Conservation (phyloP, 768 basidiomycete genomes). For the Termitomyces eurrhizus region DNA sequence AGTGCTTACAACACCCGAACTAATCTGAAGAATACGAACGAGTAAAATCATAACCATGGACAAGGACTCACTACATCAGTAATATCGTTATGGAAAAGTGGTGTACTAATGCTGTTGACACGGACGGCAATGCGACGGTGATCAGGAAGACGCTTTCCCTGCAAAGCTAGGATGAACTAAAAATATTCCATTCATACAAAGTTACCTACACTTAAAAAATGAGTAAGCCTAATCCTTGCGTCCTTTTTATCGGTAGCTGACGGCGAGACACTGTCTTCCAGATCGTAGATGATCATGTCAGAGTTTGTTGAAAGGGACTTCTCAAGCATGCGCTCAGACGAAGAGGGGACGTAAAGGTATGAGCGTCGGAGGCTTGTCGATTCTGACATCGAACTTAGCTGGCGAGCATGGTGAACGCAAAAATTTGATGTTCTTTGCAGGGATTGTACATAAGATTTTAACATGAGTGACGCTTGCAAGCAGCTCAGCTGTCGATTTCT, state of each 20-base stretch:
- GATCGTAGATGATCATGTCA: conserved; percentile 82
- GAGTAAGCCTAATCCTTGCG: conserved; percentile 50
- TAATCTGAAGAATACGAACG: conserved; percentile 22
- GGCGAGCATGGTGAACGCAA: background rate
- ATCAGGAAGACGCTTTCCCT: conserved; percentile 34
- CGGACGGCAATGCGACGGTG: conserved; percentile 62
- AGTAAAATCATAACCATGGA: background rate
- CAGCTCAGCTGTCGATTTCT: too few species aligned
- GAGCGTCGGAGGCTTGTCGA: conserved; percentile 38
- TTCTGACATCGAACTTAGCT: conserved; percentile 6
- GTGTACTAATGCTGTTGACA: conserved; percentile 62
- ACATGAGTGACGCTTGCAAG: background rate
- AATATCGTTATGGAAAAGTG: conserved; percentile 65
- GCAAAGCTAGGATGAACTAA: background rate
- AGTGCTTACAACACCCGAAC: conserved; percentile 43
- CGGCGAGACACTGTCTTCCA: conserved; percentile 84
- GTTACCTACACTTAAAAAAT: conserved; percentile 51
- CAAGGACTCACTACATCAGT: conserved; percentile 44
- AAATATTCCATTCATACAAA: background rate
- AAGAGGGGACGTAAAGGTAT: conserved; percentile 78
- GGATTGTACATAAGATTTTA: background rate
- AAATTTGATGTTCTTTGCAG: background rate
- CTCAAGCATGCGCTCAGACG: conserved; percentile 75
- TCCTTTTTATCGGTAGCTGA: conserved; percentile 54
- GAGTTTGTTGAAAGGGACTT: conserved; percentile 64